Evolutionary conservation across 2,329 filamentous ascomycete genomes (phyloP), one percentile per base, ranked within the genome.

Genomic region (Achaetomium macrosporum): DNA sequence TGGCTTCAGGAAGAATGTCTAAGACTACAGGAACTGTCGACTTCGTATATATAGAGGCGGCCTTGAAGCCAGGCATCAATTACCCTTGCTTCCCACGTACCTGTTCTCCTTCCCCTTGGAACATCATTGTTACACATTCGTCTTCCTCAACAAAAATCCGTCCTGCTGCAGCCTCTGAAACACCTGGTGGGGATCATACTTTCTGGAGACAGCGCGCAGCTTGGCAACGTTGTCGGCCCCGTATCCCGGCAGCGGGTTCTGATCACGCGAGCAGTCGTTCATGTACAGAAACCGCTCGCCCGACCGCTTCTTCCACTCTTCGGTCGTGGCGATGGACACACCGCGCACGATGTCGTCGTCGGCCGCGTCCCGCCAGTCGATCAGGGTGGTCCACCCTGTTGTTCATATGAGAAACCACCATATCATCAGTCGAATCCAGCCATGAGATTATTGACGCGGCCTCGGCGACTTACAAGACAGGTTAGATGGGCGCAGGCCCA

Each of bases 191-290:
- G 60, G 61, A 49, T 66, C 66, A 47, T 64, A 66, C 50, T 58
- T 59, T 19, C 17, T 50, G 13, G 62, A 61, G 1, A 58, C 58
- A 17, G 40, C 45, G 50, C 54, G 58, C 47, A 65, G 48, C 25
- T 55, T 40, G 16, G 29, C 19, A 5, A 67, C 42, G 31, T 66
- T 66, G 29, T 64, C 60, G 31, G 48, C 41, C 2, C 65, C 65
- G 31, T 65, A 66, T 15, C 58, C 63, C n/a, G 16, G 16, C 7
- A 67, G 42, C 3, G 59, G 57, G 12, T 65, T 57, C 54, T 68
- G 66, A 30, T 57, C 10, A 59, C 62, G 40, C 33, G 33, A 12
- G 33, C 11, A 11, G 33, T 67, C 67, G 42, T 68, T 68, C 17
- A 62, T 39, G 16, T 63, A 63, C 0, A 44, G 33, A 54, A 20